Conservation (phyloP, 1,139 yeast genomes). For the Debaryomyces subglobosus region DNA sequence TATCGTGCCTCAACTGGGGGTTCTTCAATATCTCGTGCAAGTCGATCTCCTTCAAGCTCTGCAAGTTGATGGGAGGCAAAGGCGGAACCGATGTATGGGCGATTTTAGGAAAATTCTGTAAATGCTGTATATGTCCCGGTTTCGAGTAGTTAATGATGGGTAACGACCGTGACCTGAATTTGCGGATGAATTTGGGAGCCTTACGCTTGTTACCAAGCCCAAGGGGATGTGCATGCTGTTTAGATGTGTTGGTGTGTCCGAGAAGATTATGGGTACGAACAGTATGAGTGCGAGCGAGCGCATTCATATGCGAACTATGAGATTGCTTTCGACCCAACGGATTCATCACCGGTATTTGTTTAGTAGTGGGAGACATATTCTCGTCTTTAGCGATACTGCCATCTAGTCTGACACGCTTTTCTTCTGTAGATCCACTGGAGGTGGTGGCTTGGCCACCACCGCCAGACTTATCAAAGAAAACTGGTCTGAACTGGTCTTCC, state of each 20-base stretch:
- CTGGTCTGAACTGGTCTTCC: conserved; percentile 39
- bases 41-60: conserved; percentile 83
- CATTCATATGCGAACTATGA: conserved; percentile 3
- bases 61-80: conserved; percentile 83
- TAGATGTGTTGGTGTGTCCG: not conserved
- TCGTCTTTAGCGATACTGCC: conserved; percentile 9
- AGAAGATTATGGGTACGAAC: conserved; percentile 4
- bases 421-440: conserved; percentile 11
- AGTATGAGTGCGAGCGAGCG: conserved; percentile 4
- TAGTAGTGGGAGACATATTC: conserved; percentile 8
- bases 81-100: conserved; percentile 30
- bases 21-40: conserved; percentile 86
- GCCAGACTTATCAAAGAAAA: conserved; percentile 29
- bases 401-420: conserved; percentile 15
- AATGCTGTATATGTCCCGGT: conserved; percentile 18
- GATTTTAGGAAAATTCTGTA: conserved; percentile 9
- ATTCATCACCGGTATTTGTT: conserved; percentile 10
- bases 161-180: conserved; percentile 46
- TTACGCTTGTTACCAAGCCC: conserved; percentile 19
- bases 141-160: conserved; percentile 44
- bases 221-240: conserved; percentile 6
- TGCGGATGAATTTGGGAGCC: conserved; percentile 43
- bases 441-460: conserved; percentile 5
- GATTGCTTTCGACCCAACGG: conserved; percentile 8
- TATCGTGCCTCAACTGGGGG: conserved; percentile 92